Base-by-base conservation (phyloP, 1,284 basidiomycete genomes). In the Cryptococcus sp. region DNA sequence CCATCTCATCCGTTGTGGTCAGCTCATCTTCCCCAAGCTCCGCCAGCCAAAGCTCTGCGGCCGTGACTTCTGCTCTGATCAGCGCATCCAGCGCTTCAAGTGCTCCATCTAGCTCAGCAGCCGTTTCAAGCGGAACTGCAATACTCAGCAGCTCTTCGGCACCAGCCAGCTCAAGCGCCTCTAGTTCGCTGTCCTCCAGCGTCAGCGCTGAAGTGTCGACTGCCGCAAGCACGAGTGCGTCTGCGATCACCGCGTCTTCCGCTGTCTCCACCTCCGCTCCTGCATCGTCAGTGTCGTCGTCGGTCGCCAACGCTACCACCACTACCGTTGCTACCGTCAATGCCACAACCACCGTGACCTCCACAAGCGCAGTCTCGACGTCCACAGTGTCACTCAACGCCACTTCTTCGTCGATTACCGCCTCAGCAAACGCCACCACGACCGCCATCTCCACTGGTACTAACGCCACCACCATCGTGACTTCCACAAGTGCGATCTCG, bases 281-380 rank as follows among this genome's bases (percentile, higher is more conserved):
- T 34, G 29, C 29, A 10, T 34, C 29, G 29, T 15, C 20, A 7
- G 22, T 39, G n/a, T 25, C 47, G 22, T 29, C 39, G 3, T 19
- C 25, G 17, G n/a, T 26, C 52, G 6, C 23, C 44, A 34, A 19
- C 37, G 34, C 13, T 11, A 37, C 22, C 43, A 48, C 52, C 4
- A 17, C 46, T 26, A 40, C 52, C 57, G 4, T 34, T 16, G n/a
- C 41, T n/a, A n/a, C 26, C 4, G 29, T 41, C 13, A 37, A 22
- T 26, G 25, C 45, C 16, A 45, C 23, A 29, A 29, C 43, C 7
- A 41, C 38, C 34, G 17, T 48, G 15, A 38, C 45, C 20, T 52
- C 58, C 17, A 46, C 49, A 5, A 40, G 49, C 8, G 20, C 46
- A 6, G 13, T 29, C 26, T 49, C 29, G n/a, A 47, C 53, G 13